Evolutionary conservation across 2,329 filamentous ascomycete species (phyloP), one percentile per base, ranked within the genome.

Genomic region (Lithohypha guttulata): DNA sequence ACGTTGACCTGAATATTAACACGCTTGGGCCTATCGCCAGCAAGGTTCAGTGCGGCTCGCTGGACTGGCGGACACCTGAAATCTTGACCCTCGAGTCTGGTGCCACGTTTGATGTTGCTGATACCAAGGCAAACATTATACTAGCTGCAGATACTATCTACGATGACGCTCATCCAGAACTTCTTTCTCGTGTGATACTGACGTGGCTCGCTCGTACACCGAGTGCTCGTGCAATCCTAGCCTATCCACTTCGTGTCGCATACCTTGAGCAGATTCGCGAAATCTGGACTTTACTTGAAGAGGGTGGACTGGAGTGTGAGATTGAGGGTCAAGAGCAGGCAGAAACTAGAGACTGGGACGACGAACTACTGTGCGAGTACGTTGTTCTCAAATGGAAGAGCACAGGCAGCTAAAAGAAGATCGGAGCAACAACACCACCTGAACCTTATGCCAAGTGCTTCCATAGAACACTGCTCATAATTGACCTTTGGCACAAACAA

Each of bases 1-100:
- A 96, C 51, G 71, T 78, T 2, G 63, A 69, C 4, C 62, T 69
- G 22, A 95, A 95, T 51, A 70, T 76, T 1, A 81, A 76, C 0
- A 64, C 79, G 2, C 63, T 96, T 37, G 82, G 84, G 20, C 94
- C 86, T 84, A 64, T 62, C n/a, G 42, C 57, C 6, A 40, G 48
- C 8, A 52, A 54, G 0, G 42, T 53, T 2, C 29, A 32, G 7
- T 53, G 47, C 20, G 59, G 57, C 7, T 50, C 52, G 1, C 50
- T 65, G 10, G 62, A 65, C 48, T 65, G 62, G 62, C 52, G 42
- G 15, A 26, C 50, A 3, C 60, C 61, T 1, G 40, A 49, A 1
- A 41, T 39, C 3, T 32, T 60, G 14, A 38, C 17, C 4, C 27
- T 48, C 8, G 34, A 44, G 11, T 26, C 25, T 21, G 44, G 45